phyloP scores from a whole-genome alignment of 2,329 filamentous ascomycete genomes.

The Sclerotinia sclerotiorum region DNA sequence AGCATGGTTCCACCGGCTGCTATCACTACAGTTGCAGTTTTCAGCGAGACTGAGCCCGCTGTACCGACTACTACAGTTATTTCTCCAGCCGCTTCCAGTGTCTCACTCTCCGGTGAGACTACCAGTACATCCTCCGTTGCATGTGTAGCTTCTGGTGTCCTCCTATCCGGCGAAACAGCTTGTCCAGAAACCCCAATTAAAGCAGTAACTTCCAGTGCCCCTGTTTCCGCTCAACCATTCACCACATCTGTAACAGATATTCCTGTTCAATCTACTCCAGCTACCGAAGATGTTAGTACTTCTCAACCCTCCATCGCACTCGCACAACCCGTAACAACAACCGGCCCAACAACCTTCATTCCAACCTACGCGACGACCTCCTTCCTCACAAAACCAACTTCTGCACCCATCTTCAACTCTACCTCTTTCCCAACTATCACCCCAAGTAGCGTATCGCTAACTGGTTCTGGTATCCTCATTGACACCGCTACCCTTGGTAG shows the following conservation, averaged over 20 bases:
- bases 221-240: neutral
- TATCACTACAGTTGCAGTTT: neutral
- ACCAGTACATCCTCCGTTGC: neutral
- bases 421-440: neutral
- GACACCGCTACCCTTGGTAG: neutral
- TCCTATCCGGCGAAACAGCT: neutral
- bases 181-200: neutral
- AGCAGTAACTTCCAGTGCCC: neutral
- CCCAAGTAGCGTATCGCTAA: neutral
- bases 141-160: neutral
- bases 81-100: neutral
- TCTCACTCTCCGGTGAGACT: neutral
- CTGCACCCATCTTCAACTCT: neutral
- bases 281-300: neutral
- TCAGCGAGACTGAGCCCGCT: too few relatives aligned
- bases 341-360: neutral
- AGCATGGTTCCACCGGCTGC: neutral
- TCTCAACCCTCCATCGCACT: neutral
- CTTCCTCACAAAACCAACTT: slow-evolving; percentile 12
- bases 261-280: neutral
- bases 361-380: slow-evolving; percentile 5
- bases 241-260: neutral
- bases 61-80: too few relatives aligned
- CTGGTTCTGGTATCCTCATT: slow-evolving; percentile 8
- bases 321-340: neutral